phyloP scores from a whole-genome alignment of 441 rosid species.

The Sinapis alba region DNA sequence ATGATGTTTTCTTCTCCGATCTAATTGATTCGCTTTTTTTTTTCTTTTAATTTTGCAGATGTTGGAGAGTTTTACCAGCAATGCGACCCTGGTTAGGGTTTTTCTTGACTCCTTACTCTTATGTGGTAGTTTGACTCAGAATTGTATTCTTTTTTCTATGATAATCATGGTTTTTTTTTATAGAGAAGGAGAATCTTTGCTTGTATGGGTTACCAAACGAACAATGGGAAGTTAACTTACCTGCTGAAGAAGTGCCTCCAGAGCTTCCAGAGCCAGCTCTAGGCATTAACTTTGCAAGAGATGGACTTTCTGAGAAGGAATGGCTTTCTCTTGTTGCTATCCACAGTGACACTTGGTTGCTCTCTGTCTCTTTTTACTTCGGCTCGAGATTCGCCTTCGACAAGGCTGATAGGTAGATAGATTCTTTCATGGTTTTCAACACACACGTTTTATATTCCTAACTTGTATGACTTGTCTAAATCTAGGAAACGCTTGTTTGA shows the following conservation, averaged over 20 bases:
- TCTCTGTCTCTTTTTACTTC: conserved; percentile 58
- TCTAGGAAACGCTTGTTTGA: conserved; percentile 56
- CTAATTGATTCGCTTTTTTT: not conserved
- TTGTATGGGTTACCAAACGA: conserved; percentile 60
- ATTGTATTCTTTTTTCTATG: not conserved
- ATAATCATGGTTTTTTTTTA: not conserved
- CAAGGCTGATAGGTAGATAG: conserved; percentile 45
- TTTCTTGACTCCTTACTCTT: not conserved
- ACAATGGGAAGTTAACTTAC: conserved; percentile 51
- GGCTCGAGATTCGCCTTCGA: conserved; percentile 53
- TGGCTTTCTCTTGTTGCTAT: conserved; percentile 63
- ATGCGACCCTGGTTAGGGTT: conserved; percentile 73
- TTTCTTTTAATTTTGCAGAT: conserved; percentile 47
- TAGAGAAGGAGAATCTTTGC: conserved; percentile 66
- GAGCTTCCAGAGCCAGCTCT: conserved; percentile 67
- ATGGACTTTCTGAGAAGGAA: conserved; percentile 60
- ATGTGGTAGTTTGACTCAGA: not conserved
- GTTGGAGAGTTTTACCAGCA: conserved; percentile 69
- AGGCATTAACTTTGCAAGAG: conserved; percentile 32
- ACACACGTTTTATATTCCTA: not conserved
- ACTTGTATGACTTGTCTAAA: not conserved
- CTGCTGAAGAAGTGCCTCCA: conserved; percentile 47
- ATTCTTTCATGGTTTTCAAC: not conserved
- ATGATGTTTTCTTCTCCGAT: conserved; percentile 18
- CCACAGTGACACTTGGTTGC: conserved; percentile 63